These are phyloP conservation scores for Kwoniella dejecticola DNA, from an alignment of 768 basidiomycete genomes.

Conservation along the genomic window DNA sequence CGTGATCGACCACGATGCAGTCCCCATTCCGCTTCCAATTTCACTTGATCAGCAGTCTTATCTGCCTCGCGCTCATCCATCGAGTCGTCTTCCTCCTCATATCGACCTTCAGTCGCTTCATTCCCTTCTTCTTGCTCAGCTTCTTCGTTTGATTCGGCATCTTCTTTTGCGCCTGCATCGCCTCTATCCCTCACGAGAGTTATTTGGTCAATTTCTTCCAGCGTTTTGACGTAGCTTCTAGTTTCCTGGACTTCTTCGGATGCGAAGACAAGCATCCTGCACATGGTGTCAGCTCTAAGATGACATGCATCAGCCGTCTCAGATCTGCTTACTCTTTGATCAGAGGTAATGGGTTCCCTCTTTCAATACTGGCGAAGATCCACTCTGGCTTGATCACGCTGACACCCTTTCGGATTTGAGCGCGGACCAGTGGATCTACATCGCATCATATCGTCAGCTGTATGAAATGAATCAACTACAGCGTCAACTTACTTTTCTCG, in stretches of 20 bases:
- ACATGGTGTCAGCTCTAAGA: background rate
- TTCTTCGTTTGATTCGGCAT: conserved; percentile 9
- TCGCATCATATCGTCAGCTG: no score
- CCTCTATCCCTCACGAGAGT: conserved; percentile 37
- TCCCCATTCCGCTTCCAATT: conserved; percentile 42
- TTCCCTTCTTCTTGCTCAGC: conserved; percentile 11
- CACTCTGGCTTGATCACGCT: conserved; percentile 77
- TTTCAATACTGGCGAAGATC: conserved; percentile 75
- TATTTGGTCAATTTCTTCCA: conserved; percentile 42
- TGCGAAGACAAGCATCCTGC: conserved; percentile 45
- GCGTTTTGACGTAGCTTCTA: conserved; percentile 37
- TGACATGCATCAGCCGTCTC: background rate
- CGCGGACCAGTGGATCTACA: conserved; percentile 36
- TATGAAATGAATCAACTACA: conserved; percentile 4
- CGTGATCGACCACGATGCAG: conserved; percentile 23
- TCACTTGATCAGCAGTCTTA: conserved; percentile 19
- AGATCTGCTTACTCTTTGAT: conserved; percentile 64
- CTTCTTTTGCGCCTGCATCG: conserved; percentile 11
- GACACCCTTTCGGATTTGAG: conserved; percentile 70
- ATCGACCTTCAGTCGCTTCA: conserved; percentile 58
- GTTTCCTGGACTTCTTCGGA: conserved; percentile 45
- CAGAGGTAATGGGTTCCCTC: conserved; percentile 64
- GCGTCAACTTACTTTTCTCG: conserved; percentile 64
- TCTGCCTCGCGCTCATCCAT: conserved; percentile 28
- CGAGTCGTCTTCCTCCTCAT: conserved; percentile 60